Base-by-base conservation (phyloP, 2,329 filamentous ascomycete genomes). In the Cercospora sp. region DNA sequence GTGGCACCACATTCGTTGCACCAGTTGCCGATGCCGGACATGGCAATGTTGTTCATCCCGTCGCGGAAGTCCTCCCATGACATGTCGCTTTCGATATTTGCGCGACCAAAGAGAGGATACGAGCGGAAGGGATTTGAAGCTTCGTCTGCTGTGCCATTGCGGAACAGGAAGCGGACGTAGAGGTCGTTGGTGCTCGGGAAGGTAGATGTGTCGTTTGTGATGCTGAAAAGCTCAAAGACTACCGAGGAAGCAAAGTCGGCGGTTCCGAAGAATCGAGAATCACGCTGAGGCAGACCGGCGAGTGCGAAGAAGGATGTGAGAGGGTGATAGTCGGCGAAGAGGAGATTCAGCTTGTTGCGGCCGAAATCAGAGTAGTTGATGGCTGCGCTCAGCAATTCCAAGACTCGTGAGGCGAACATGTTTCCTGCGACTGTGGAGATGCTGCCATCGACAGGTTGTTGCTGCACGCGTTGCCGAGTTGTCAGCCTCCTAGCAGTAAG, bases 121-220 rank as follows among this genome's bases (percentile, higher is more conserved):
- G 80, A 70, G 16, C 78, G 74, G 34, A 81, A 79, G 1, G 73
- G 72, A 32, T 75, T 66, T 10, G 63, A 69, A 26, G 34, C 69
- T 18, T 49, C 69, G 18, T 67, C 66, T 26, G 80, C 78, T 0
- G 86, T 86, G 60, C 85, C 85, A 72, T 89, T 89, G 72, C 84
- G 85, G 77, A 86, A 84, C 66, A 83, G 79, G 74, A 89, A 87
- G 21, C 85, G 82, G 32, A 89, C 83, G 76, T 79, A 86, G 49
- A 89, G 80, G 24, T 87, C 80, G 3, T 79, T 75, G 0, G 74
- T 73, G 13, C 70, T 61, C 65, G 83, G 85, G 45, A 66, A 66
- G 7, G 61, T 37, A 24, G 66, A 13, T 2, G 66, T 62, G 28
- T 70, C 66, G 57, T 79, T 77, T 12, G 78, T 77, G 55, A 80